These are phyloP conservation scores for Stephanodiscus triporus DNA, from an alignment of 108 stramenopile genomes.

Conservation along the genomic window DNA sequence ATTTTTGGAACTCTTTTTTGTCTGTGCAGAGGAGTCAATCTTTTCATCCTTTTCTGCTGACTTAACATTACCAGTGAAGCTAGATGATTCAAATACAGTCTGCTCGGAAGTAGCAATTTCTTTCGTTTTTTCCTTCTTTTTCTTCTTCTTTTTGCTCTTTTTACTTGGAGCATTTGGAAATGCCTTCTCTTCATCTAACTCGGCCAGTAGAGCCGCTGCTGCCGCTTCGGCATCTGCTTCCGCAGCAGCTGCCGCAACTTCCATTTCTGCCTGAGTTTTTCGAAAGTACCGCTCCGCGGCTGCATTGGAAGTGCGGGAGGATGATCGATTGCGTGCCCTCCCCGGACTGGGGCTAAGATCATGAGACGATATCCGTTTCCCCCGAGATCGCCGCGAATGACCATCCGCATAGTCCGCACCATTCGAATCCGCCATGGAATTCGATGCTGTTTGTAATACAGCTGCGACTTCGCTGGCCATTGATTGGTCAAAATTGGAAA, in stretches of 20 bases:
- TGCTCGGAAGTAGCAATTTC: conserved; percentile 21
- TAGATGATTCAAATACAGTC: not conserved
- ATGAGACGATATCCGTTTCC: conserved; percentile 38
- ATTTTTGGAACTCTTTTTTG: conserved; percentile 28
- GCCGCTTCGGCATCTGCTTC: conserved; percentile 90
- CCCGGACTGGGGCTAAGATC: conserved; percentile 5
- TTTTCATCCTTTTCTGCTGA: conserved; percentile 17
- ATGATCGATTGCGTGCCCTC: conserved; percentile 3
- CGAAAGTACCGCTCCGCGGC: conserved; percentile 40
- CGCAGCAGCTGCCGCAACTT: conserved; percentile 53
- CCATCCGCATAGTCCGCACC: conserved; percentile 28
- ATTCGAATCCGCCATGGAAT: conserved; percentile 38
- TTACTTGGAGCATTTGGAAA: conserved; percentile 55
- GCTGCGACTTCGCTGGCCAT: conserved; percentile 65
- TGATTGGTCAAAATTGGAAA: conserved; percentile 53
- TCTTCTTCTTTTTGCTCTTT: conserved; percentile 87
- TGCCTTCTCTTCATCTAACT: conserved; percentile 87
- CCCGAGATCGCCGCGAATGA: conserved; percentile 22
- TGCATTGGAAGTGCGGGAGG: conserved; percentile 26
- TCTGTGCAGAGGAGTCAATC: conserved; percentile 18
- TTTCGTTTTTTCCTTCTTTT: conserved; percentile 61
- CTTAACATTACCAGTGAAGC: conserved; percentile 13
- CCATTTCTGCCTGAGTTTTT: conserved; percentile 52
- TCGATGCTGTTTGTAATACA: conserved; percentile 64
- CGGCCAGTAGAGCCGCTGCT: conserved; percentile 84